These are phyloP conservation scores for Russula lepida DNA, from an alignment of 768 basidiomycete species.

Conservation along the genomic window DNA sequence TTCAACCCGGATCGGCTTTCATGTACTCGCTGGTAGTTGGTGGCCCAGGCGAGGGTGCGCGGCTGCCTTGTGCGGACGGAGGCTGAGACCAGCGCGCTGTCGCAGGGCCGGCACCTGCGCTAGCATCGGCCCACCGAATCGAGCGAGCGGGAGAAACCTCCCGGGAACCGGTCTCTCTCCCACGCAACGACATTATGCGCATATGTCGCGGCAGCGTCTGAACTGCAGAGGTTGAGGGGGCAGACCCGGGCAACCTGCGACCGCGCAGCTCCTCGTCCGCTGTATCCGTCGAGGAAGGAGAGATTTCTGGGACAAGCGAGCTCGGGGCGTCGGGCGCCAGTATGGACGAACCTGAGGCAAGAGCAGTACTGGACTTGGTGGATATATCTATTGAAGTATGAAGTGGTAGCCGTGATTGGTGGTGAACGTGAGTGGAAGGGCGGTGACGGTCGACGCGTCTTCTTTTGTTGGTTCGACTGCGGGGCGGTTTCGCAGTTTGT, in stretches of 20 bases:
- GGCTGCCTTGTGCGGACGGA: slow-evolving; percentile 7
- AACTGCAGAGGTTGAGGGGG: slow-evolving; percentile 9
- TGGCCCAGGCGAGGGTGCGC: slow-evolving; percentile 5
- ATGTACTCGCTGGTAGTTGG: background rate
- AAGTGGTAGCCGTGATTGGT: background rate
- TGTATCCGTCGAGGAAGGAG: background rate
- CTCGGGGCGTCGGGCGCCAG: background rate
- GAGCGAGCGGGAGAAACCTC: slow-evolving; percentile 42
- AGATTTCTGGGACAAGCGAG: background rate
- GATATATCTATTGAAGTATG: background rate
- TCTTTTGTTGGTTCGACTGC: slow-evolving; percentile 12
- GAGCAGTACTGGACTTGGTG: background rate
- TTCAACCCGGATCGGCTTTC: background rate
- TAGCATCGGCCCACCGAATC: slow-evolving; percentile 38
- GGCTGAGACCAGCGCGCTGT: slow-evolving; percentile 18
- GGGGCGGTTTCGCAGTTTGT: background rate
- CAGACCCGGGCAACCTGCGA: slow-evolving; percentile 14
- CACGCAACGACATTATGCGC: slow-evolving; percentile 28
- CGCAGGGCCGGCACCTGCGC: slow-evolving; percentile 18
- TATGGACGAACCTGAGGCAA: slow-evolving; percentile 17
- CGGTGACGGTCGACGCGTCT: background rate
- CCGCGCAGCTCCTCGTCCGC: slow-evolving; percentile 22
- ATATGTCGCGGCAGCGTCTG: slow-evolving; percentile 23
- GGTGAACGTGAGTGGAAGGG: background rate
- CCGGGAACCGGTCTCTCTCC: slow-evolving; percentile 24